Evolutionary conservation across 495 filamentous ascomycete genomes (phyloP), one percentile per base, ranked within the genome.

Genomic region (Penicillium arizonense): DNA sequence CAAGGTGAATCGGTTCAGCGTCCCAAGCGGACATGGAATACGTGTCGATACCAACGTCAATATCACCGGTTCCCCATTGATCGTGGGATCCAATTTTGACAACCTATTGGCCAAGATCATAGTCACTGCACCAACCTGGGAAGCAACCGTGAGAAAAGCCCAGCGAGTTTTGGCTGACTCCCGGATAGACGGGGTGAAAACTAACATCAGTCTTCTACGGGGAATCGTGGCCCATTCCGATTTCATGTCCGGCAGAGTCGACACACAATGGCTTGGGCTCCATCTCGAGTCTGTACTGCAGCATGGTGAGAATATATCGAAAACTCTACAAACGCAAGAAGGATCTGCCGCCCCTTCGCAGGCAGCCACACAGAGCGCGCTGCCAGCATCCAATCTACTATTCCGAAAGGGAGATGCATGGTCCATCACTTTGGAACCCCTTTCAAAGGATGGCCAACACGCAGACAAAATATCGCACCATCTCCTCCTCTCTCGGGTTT

Each of bases 101-200:
- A 82, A 77, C 39, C 65, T 86, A 0, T 56, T 86, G 0, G 82
- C 81, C 10, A 86, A 86, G 53, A 67, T 85, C n/a, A 81, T 86
- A 39, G 69, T 86, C 44, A 82, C 80, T 5, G 80, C 72, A 14
- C 65, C 69, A 6, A 72, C 51, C 10, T 84, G 80, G 78, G 59
- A 76, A 16, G 76, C 74, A 30, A 68, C 69, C 1, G 71, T 85
- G 4, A 45, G 60, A 5, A 85, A 82, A 58, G 78, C 80, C 4
- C 72, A 71, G 33, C 67, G 82, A 24, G 79, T 80, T 6, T 62
- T 86, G 3, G 68, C 73, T 9, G 83, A 86, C 51, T 78, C 78
- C 2, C 59, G 58, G 18, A 72, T 85, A 12, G 61, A 59, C 10
- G 83, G 83, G 1, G 70, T 86, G 12, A 80, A 76, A 41, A 85